Base-by-base conservation (phyloP, 768 basidiomycete genomes). In the Kwoniella heveanensis region DNA sequence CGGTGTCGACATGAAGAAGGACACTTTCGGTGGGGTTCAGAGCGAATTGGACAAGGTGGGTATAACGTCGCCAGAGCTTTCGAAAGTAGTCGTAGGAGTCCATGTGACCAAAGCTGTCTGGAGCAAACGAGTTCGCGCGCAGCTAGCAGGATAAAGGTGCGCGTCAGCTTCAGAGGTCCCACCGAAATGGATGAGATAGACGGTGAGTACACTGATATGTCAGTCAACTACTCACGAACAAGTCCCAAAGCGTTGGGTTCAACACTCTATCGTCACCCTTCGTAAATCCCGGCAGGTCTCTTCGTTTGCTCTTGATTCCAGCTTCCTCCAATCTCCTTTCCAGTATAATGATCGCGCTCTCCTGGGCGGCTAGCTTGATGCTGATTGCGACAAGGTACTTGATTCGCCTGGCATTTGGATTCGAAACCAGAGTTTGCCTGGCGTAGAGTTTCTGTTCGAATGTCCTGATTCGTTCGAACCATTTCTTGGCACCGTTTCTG, bases 201-300 rank as follows among this genome's bases (percentile, higher is more conserved):
- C 24, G 62, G 22, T 10, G n/a, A n/a, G n/a, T n/a, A n/a, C n/a
- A n/a, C 19, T 32, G 26, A 52, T 9, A 39, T 27, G 19, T 52
- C n/a, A n/a, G n/a, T n/a, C n/a, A n/a, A n/a, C 22, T 12, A 64
- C 67, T 69, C 52, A 69, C 67, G 30, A 69, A 59, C 17, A 69
- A 21, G n/a, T 62, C 67, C 13, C 50, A 22, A 7, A 69, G 24
- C 9, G 46, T 51, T 2, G 64, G 64, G 22, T 51, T 52, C 2
- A 24, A 44, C 2, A 65, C 32, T 13, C 15, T 58, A 6, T 62
- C 64, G 24, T 65, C 67, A 22, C 60, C 60, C 21, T 57, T 60
- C 10, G 57, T 56, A 25, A 27, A 57, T 8, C 53, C 57, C n/a
- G 64, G 54, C 21, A 60, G 15, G 7, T 52, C 47, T 7, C 24